Evolutionary conservation across 176 grass and related monocot genomes (phyloP), one percentile per base, ranked within the genome.

Genomic region (Avena sativa): DNA sequence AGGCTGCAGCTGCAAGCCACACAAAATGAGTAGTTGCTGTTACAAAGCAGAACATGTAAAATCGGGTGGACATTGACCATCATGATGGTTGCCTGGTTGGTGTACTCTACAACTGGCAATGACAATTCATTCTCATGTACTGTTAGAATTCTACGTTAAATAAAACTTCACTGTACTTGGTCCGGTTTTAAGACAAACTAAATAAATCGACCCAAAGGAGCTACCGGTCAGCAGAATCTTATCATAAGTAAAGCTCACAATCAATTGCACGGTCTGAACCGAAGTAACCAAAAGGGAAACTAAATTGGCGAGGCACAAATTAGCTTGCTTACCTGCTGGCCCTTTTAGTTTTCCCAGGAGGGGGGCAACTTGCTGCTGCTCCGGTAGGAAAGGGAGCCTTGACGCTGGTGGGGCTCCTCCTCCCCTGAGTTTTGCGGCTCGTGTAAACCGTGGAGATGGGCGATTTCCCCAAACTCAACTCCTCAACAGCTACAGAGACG

Each of bases 311-410:
- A 58, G 11, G 4, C 4, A 23, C 12, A 88, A 19, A 43, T 26
- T 28, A 66, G 60, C 16, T 77, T 77, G 61, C 34, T 23, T 20
- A 83, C 88, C 73, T 72, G 53, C 6, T 63, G 30, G 34, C 57
- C 38, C 55, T 87, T 68, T 1, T 14, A 28, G 50, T 12, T 76
- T 40, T 89, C 26, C 74, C 84, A 11, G 32, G 80, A 53, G 84
- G 84, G 1, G 91, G 84, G 78, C 91, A 92, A 34, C 91, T 89
- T 69, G 87, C 50, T 36, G 28, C 77, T 43, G 87, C 43, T 55
- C 43, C 70, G 8, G 51, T 40, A 23, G 58, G 53, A 65, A 65
- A 46, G 2, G 77, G 59, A 23, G 1, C 32, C 43, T 89, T 75
- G 10, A 12, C 19, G 32, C 15, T 63, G 82, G 20, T n/a, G 4